Evolutionary conservation across 1,139 yeast genomes (phyloP), one percentile per base, ranked within the genome.

Genomic region (Magnusiomyces sp.): DNA sequence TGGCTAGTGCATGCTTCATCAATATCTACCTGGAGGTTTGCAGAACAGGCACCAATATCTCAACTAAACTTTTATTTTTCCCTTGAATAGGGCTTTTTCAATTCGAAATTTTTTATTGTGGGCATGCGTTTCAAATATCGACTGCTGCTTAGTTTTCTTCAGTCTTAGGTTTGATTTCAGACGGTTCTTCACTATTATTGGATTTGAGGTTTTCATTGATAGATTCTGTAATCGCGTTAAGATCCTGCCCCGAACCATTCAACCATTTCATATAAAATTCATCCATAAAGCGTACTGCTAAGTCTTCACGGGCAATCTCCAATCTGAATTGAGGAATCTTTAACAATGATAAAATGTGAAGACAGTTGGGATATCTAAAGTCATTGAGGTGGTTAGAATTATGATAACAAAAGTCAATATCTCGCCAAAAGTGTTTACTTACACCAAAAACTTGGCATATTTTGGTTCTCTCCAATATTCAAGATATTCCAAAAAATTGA

Each of bases 391-490:
- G 17, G 33, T 16, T 13, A 13, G 23, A 4, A 29, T 5, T n/a
- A 23, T 23, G 2, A 44, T 3, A 14, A 27, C 13, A 13, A 7
- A 19, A 20, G 5, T 40, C 34, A 40, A 43, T 20, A 5, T 23
- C 5, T 11, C n/a, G 2, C 19, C 13, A 29, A 16, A 17, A 31
- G 13, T 34, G 4, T 7, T 23, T 14, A 53, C 56, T 29, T 43
- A 71, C 51, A 83, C 86, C 51, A 84, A 64, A 59, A 74, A 80
- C 59, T 76, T 76, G 41, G 88, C 75, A 58, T 81, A 81, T 55
- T 80, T 73, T 1, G 89, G 88, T 40, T 71, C 61, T 52, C 81
- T 72, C 94, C 95, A 86, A 68, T 85, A 85, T 58, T 78, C 82
- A 52, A 85, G 72, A 62, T 85, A 85, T 19, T 76, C 70, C 50